Conservation (phyloP, 2,329 filamentous ascomycete species). For the Dactylellina parvicollis region DNA sequence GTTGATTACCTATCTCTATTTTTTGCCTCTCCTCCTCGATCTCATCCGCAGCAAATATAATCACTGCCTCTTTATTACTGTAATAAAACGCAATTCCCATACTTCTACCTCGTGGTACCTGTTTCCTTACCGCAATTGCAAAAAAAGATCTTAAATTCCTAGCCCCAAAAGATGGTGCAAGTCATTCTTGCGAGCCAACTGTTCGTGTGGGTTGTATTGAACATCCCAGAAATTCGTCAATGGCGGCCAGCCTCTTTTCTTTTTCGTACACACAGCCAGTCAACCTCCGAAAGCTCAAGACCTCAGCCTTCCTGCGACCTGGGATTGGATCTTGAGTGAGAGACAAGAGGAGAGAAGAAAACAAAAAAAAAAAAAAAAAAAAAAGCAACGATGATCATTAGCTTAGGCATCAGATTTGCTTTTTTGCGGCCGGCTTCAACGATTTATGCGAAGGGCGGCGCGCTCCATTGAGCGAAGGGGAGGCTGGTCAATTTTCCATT, state of each 20-base stretch:
- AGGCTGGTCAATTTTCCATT: constrained; percentile 47
- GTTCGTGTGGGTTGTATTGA: constrained; percentile 33
- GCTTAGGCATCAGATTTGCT: constrained; percentile 49
- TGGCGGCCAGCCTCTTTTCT: constrained; percentile 51
- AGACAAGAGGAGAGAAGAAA: constrained; percentile 14
- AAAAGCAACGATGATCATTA: constrained; percentile 48
- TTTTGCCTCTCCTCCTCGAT: constrained; percentile 49
- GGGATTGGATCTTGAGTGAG: constrained; percentile 52
- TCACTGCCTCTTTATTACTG: constrained; percentile 32
- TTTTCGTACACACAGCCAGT: constrained; percentile 49
- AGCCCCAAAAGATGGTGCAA: constrained; percentile 34
- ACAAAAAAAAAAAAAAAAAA: constrained; percentile 32
- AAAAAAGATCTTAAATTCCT: constrained; percentile 39
- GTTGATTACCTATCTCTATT: constrained; percentile 51
- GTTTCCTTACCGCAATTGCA: constrained; percentile 19
- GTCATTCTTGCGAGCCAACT: constrained; percentile 34
- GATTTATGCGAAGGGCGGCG: constrained; percentile 57
- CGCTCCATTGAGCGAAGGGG: constrained; percentile 57
- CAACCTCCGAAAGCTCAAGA: constrained; percentile 52
- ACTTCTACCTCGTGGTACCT: constrained; percentile 42
- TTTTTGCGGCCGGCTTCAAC: constrained; percentile 52
- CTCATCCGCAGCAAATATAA: constrained; percentile 51
- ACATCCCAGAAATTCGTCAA: constrained; percentile 41
- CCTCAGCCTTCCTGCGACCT: constrained; percentile 55
- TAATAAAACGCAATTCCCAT: constrained; percentile 46